Conservation (phyloP, 768 basidiomycete genomes). For the Lactarius akahatsu region DNA sequence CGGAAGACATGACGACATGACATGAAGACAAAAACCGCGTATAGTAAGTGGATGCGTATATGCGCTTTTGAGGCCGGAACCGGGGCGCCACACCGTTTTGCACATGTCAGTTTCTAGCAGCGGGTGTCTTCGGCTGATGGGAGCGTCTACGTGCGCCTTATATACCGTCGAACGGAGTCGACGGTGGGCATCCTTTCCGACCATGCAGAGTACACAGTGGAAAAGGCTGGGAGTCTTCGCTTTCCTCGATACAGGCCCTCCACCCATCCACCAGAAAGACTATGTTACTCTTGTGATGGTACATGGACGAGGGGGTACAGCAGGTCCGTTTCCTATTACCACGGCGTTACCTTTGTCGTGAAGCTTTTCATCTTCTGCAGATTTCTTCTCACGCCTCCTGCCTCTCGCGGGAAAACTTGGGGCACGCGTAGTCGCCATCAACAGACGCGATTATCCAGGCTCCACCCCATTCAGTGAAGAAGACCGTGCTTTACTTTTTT, state of each 20-base stretch:
- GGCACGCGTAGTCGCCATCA: neutral
- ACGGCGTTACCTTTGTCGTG: neutral
- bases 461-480: neutral
- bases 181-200: neutral
- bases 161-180: too few relatives aligned
- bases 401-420: slow-evolving; percentile 1
- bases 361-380: neutral
- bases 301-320: neutral
- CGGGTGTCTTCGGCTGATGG: too few relatives aligned
- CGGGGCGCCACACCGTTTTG: too few relatives aligned
- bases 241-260: neutral
- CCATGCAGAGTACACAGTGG: neutral
- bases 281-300: neutral
- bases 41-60: too few relatives aligned
- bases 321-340: neutral
- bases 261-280: neutral
- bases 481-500: neutral
- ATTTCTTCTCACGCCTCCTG: neutral
- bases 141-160: too few relatives aligned
- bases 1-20: too few relatives aligned
- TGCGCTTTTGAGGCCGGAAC: too few relatives aligned
- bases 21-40: too few relatives aligned
- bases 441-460: slow-evolving; percentile 2
- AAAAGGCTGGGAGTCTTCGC: neutral
- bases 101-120: too few relatives aligned